These are phyloP conservation scores for Calycina marina DNA, from an alignment of 2,329 filamentous ascomycete species.

Conservation along the genomic window DNA sequence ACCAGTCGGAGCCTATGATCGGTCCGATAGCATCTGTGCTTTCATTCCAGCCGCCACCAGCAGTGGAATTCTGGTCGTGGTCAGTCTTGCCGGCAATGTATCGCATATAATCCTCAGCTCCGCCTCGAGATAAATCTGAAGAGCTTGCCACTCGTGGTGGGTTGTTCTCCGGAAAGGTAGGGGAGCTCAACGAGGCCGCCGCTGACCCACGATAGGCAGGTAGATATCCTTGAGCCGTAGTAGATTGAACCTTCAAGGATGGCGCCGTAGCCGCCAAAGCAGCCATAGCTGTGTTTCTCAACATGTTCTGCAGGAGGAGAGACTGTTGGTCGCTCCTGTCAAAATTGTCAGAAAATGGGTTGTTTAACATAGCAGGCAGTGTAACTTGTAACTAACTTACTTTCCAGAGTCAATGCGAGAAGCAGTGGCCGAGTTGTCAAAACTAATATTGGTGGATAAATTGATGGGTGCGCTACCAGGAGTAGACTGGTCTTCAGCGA, in stretches of 20 bases:
- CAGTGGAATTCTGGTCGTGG: conserved; percentile 8
- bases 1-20: conserved; percentile 11
- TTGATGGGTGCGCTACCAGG: too few species aligned
- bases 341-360: too few species aligned
- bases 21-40: conserved; percentile 10
- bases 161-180: conserved; percentile 12
- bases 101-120: conserved; percentile 16
- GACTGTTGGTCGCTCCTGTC: conserved; percentile 19
- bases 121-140: too few species aligned
- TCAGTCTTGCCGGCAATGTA: conserved; percentile 12
- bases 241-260: conserved; percentile 17
- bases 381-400: too few species aligned
- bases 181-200: conserved; percentile 20
- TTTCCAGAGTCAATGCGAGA: too few species aligned
- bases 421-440: too few species aligned
- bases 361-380: too few species aligned
- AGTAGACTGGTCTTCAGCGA: too few species aligned
- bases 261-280: conserved; percentile 13
- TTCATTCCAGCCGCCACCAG: conserved; percentile 10
- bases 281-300: conserved; percentile 13
- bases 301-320: conserved; percentile 21
- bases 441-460: too few species aligned
- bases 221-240: conserved; percentile 21
- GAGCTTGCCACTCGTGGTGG: too few species aligned
- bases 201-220: conserved; percentile 22